Evolutionary conservation across 345 rosid genomes (phyloP), one percentile per base, ranked within the genome.

Genomic region (Chamaenerion angustifolium): DNA sequence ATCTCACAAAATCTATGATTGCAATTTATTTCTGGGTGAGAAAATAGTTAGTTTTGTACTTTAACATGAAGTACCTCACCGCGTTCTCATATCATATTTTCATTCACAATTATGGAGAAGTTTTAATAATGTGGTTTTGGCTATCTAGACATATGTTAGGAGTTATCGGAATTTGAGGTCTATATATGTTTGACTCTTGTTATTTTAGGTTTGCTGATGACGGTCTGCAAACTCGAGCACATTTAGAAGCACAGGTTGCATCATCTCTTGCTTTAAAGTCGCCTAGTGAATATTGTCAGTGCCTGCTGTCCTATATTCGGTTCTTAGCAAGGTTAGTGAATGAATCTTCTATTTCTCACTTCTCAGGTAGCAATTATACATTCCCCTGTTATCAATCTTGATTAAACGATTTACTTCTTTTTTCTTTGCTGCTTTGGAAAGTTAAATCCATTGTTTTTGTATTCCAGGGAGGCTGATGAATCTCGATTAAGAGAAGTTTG

Each of bases 171-270:
- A n/a, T n/a, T n/a, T n/a, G n/a, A n/a, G n/a, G n/a, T 31, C 5
- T 31, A 21, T 31, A 31, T 31, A 31, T 31, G 37, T 31, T n/a
- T 31, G 37, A 8, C 8, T 31, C 37, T 31, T 31, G 37, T 31
- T 59, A 43, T 56, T 48, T 37, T 68, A 93, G 98, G 81, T 82
- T 92, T 52, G 76, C 96, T 11, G 98, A 92, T 68, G 98, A 92
- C 63, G 98, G 96, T 42, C 65, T 82, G 76, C 96, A 92, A 72
- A 87, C 94, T 14, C 84, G 92, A 55, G 96, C 95, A 55, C 95
- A 93, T 74, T 76, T 93, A 67, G 99, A 93, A 76, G 71, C 95
- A 60, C 99, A 93, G 71, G 66, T 92, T 66, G 94, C 88, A 57
- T 92, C 98, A 9, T 74, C 95, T 12, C 73, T 92, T 46, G 88